Base-by-base conservation (phyloP, 2,329 filamentous ascomycete species). In the Fusarium graminum region DNA sequence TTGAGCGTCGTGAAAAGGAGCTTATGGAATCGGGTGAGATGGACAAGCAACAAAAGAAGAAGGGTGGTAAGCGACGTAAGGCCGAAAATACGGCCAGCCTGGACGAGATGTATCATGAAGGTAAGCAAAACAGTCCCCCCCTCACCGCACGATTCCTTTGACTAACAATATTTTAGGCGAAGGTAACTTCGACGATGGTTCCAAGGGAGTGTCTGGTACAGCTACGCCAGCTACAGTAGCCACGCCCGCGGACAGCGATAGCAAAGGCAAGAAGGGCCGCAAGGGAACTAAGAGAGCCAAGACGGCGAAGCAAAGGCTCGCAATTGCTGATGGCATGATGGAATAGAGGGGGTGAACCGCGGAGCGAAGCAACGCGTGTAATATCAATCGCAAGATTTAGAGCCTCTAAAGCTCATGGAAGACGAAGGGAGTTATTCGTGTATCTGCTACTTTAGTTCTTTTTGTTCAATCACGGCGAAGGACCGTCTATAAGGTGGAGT, bases 61-160 rank as follows among this genome's bases (percentile, higher is more conserved):
- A 86, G 58, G 85, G 85, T 36, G 79, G 80, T 19, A 82, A 79
- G 66, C 88, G 87, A 76, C 88, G 88, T 78, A 81, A 82, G 63
- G 81, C 80, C 40, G 82, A 82, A 59, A 81, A 78, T 38, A 78
- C 81, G 40, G 86, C 87, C 72, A 94, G 91, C 74, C 81, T 98
- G 79, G 95, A 98, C 77, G 94, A 97, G 76, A 93, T 99, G 92
- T 99, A 99, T 81, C 95, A 99, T 77, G 95, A 99, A 85, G 95
- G 95, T 97, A 78, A 89, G 92, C 81, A 49, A 13, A 2, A 6
- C 26, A 44, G 30, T n/a, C 19, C 6, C 10, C n/a, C n/a, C n/a
- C n/a, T n/a, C 62, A 7, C 17, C n/a, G 16, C 2, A 36, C 7
- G 11, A 28, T 26, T 30, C 12, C 16, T 45, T 9, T 47, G 51